A percentile compares a stretch with the other conserved stretches of the same genome.
Evolutionary conservation across 352 stramenopile genomes (phyloP).

Genomic region (Pythium plurisporium): DNA sequence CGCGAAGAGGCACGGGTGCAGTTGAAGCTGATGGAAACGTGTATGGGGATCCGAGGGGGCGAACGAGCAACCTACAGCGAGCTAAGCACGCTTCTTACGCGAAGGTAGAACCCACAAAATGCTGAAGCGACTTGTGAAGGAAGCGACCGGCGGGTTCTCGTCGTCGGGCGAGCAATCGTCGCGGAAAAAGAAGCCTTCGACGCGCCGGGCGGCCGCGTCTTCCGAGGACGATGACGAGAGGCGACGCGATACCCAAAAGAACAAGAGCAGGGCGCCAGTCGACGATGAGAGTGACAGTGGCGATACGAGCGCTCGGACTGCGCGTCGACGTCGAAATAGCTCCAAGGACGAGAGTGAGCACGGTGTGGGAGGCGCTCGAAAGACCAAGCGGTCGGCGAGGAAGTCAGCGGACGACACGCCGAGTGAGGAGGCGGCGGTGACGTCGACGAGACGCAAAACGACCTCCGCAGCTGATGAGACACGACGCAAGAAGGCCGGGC

Average conservation of each 20-base stretch:
- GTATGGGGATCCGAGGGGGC: too few relatives aligned
- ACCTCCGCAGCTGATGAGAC: constrained; percentile 14
- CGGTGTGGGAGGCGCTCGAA: background rate
- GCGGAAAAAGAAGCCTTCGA: constrained; percentile 9
- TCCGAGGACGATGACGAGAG: constrained; percentile 8
- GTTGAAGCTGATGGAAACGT: too few relatives aligned
- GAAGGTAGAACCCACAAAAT: constrained; percentile 2
- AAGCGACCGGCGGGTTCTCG: constrained; percentile 25
- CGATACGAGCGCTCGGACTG: background rate
- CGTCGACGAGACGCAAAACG: constrained; percentile 14
- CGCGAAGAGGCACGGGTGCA: too few relatives aligned
- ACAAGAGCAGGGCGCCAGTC: background rate
- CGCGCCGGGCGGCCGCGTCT: background rate
- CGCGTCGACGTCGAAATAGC: background rate
- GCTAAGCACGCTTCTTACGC: too few relatives aligned
- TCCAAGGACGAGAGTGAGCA: background rate
- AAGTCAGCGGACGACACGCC: constrained; percentile 2
- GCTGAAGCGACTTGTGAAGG: constrained; percentile 30
- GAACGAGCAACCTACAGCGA: too few relatives aligned
- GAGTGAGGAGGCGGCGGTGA: constrained; percentile 5
- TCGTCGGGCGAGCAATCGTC: constrained; percentile 17
- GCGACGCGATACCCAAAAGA: background rate
- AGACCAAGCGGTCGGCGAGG: background rate
- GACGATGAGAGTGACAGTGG: too few relatives aligned
- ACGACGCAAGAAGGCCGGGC: constrained; percentile 21